A percentile compares a stretch with the other conserved stretches of the same genome.
These are phyloP conservation scores for Aspergillus egyptiacus DNA, from an alignment of 495 filamentous ascomycete genomes.

Conservation along the genomic window DNA sequence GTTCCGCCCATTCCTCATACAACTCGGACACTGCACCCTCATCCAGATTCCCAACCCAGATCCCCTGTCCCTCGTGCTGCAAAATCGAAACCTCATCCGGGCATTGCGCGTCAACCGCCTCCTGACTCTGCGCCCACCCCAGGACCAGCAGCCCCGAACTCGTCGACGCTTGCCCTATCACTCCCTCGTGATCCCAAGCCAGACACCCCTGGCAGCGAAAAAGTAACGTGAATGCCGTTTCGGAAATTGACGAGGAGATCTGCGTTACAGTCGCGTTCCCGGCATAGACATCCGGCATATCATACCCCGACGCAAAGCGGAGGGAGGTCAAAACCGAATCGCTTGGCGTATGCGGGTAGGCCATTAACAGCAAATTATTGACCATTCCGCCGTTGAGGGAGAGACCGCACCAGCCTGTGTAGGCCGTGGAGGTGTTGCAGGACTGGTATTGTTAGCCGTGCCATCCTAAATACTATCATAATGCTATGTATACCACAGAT, in stretches of 20 bases:
- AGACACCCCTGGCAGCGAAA: constrained; percentile 19
- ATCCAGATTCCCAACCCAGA: constrained; percentile 11
- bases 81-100: constrained; percentile 10
- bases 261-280: constrained; percentile 16
- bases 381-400: constrained; percentile 12
- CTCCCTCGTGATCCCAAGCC: constrained; percentile 13
- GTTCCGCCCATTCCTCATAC: constrained; percentile 9
- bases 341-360: constrained; percentile 11
- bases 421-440: background rate
- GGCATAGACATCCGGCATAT: constrained; percentile 12
- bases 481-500: too few relatives aligned
- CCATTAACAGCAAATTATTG: constrained; percentile 12
- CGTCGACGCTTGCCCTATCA: constrained; percentile 6
- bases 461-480: too few relatives aligned
- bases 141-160: constrained; percentile 7
- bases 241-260: constrained; percentile 8
- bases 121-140: constrained; percentile 11
- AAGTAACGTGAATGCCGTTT: constrained; percentile 8
- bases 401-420: constrained; percentile 17
- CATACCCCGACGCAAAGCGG: constrained; percentile 14
- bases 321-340: constrained; percentile 14
- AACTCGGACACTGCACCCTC: constrained; percentile 2
- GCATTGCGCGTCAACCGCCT: constrained; percentile 1
- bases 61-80: constrained; percentile 15
- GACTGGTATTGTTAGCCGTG: background rate